Percentiles rank a stretch among this genome's conserved stretches.
phyloP scores from a whole-genome alignment of 176 grass and related monocot species.

The Cymbopogon citratus region DNA sequence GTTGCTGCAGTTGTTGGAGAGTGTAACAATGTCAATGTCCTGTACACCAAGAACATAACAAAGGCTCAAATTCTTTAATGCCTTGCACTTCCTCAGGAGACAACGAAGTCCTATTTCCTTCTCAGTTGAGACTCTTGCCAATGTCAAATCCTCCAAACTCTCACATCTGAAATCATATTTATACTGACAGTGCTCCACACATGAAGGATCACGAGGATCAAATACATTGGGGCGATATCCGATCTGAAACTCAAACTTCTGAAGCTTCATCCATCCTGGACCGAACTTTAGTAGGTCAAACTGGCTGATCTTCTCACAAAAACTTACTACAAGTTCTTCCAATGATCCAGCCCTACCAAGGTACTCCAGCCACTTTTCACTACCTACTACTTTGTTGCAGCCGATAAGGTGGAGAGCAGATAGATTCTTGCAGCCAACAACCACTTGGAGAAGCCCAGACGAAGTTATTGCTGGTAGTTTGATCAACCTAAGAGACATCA shows the following conservation, averaged over 20 bases:
- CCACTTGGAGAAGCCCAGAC: constrained; percentile 42
- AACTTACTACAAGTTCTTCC: no score
- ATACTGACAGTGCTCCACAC: background rate
- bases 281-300: no score
- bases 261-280: no score
- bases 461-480: constrained; percentile 34
- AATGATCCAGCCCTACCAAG: no score
- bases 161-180: constrained; percentile 14
- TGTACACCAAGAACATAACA: constrained; percentile 27
- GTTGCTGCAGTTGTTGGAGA: constrained; percentile 31
- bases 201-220: no score
- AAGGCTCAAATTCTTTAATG: constrained; percentile 38
- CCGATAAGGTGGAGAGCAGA: constrained; percentile 37
- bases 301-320: no score
- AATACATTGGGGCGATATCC: no score
- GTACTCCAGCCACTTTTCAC: background rate
- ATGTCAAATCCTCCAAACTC: constrained; percentile 36
- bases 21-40: constrained; percentile 41
- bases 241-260: no score
- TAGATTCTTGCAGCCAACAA: constrained; percentile 52
- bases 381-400: constrained; percentile 29
- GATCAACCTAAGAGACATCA: constrained; percentile 46
- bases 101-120: background rate
- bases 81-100: constrained; percentile 28
- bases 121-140: constrained; percentile 14